Base-by-base conservation (phyloP, 371 early-diverging fungal genomes). In the Catenaria anguillulae region DNA sequence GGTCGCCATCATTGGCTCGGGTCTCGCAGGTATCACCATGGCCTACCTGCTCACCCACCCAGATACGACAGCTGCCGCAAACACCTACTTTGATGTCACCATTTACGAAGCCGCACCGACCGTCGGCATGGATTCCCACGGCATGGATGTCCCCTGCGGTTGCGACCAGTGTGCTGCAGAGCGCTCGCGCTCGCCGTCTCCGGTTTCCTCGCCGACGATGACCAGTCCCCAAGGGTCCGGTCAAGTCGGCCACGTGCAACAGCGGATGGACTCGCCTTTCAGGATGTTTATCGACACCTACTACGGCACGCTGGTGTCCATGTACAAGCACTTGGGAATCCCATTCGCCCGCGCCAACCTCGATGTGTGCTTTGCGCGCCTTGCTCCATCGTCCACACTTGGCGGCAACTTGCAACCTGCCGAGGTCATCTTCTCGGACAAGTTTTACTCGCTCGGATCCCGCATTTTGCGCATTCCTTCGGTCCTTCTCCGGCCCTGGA, bases 41-140 rank as follows among this genome's bases (percentile, higher is more conserved):
- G 58, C 58, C 13, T 58, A 36, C 36, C 34, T 58, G 43, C 58
- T 58, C 24, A 15, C 58, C n/a, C n/a, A 58, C 58, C 58, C 58
- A 24, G 58, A 58, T 0, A n/a, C 33, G 58, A n/a, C n/a, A n/a
- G n/a, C n/a, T n/a, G n/a, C n/a, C n/a, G 43, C 58, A 15, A 10
- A 36, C 31, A 36, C 24, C 58, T 24, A 23, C 35, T 58, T 24
- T 23, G 58, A 58, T 0, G 58, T 58, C 26, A 58, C 58, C 21
- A 12, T 58, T 8, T 58, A 40, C 31, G 58, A 58, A 26, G 13
- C 36, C 29, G 43, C 58, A 15, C 58, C 42, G 58, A 24, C 36
- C 17, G 13, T 19, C 40, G 58, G 58, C 36, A 58, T 58, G 58
- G 33, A 33, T 12, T 24, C 40, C 0, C 26, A 29, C 31, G 43